phyloP scores from a whole-genome alignment of 75 land plant species.

The Cunninghamia lanceolata region DNA sequence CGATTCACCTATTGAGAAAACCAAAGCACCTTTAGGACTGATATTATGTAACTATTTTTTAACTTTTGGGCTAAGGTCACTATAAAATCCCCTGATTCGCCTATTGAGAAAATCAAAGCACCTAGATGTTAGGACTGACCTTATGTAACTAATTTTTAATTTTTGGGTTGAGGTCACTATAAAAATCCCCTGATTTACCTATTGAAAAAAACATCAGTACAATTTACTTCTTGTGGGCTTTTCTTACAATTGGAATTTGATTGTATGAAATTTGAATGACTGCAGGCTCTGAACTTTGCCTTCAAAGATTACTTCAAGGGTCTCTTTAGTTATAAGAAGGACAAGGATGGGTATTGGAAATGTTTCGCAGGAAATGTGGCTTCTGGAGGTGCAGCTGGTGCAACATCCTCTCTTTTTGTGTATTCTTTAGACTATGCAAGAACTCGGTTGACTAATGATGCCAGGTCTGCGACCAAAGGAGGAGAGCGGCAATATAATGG shows the following conservation, averaged over 20 bases:
- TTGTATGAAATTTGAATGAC: no score
- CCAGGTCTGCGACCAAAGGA: constrained; percentile 48
- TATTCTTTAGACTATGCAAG: constrained; percentile 56
- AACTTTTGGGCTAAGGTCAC: no score
- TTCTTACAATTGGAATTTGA: not conserved
- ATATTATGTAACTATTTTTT: no score
- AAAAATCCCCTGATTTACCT: no score
- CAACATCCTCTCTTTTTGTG: constrained; percentile 40
- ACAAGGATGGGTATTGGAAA: constrained; percentile 60
- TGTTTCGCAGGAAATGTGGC: constrained; percentile 63
- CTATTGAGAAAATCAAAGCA: no score
- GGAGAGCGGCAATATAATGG: constrained; percentile 52
- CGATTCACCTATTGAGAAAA: no score
- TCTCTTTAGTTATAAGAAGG: constrained; percentile 53
- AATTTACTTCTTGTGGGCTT: not conserved
- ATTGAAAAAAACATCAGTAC: not conserved
- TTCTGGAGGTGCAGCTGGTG: constrained; percentile 55
- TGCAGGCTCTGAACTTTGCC: constrained; percentile 58
- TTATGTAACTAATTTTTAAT: no score
- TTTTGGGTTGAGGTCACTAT: no score
- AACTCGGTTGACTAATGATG: constrained; percentile 52
- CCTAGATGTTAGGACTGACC: no score
- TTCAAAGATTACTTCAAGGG: constrained; percentile 61
- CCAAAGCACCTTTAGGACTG: no score
- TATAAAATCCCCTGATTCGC: no score